A percentile compares a stretch with the other conserved stretches of the same genome.
phyloP scores from a whole-genome alignment of 768 basidiomycete species.

The Tulasnella sp. region DNA sequence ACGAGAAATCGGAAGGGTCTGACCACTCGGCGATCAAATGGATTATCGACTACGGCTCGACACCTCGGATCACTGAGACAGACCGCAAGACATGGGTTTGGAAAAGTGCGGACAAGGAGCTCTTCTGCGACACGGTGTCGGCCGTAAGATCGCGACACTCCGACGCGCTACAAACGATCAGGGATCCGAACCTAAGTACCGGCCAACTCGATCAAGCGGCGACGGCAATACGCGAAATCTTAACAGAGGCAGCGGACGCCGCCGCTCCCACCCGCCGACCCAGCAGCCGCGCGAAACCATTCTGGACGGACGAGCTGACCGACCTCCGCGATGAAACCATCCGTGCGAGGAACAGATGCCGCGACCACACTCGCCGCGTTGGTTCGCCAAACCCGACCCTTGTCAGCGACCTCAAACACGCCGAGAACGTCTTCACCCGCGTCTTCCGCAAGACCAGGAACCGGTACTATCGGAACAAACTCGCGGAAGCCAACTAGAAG shows the following conservation, averaged over 20 bases:
- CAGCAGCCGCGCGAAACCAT: too few relatives aligned
- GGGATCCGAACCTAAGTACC: too few relatives aligned
- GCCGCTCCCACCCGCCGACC: too few relatives aligned
- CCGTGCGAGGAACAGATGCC: too few relatives aligned
- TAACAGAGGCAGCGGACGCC: too few relatives aligned
- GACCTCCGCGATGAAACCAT: neutral
- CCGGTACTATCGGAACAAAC: neutral
- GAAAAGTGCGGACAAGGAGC: slow-evolving; percentile 1
- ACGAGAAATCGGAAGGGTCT: neutral
- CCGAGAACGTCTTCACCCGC: neutral
- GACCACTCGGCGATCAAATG: neutral
- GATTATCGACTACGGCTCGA: neutral
- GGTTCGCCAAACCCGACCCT: too few relatives aligned
- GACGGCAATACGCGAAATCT: too few relatives aligned
- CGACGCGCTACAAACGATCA: too few relatives aligned
- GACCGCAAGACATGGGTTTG: neutral
- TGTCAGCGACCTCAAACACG: neutral
- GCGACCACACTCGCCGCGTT: too few relatives aligned
- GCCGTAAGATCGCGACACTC: too few relatives aligned
- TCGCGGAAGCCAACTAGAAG: neutral
- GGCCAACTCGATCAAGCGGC: too few relatives aligned
- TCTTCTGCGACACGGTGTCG: neutral
- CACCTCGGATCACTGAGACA: neutral
- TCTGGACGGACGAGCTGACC: neutral
- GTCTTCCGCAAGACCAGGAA: neutral